A percentile compares a stretch with the other conserved stretches of the same genome.
Evolutionary conservation across 1,284 basidiomycete species (phyloP).

Genomic region (Schizopora paradoxa): DNA sequence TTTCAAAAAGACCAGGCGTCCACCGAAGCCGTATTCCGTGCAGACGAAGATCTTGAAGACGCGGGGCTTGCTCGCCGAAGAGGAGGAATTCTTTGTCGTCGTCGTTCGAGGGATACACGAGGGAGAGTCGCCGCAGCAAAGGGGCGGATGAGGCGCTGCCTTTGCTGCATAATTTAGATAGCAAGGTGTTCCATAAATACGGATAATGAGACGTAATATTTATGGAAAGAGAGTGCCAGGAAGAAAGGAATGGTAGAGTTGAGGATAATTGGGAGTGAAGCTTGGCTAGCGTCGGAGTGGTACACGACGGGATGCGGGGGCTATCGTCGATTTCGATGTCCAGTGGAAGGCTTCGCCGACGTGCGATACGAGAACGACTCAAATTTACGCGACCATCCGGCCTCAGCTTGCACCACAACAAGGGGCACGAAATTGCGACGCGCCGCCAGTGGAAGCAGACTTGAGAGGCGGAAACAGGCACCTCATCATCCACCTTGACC

Average conservation of each 20-base stretch:
- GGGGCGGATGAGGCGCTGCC: slow-evolving; percentile 31
- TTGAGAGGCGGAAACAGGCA: slow-evolving; percentile 56
- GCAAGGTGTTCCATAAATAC: slow-evolving; percentile 58
- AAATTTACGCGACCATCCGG: slow-evolving; percentile 44
- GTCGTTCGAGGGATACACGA: slow-evolving; percentile 59
- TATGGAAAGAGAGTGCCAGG: slow-evolving; percentile 57
- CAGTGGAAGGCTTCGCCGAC: slow-evolving; percentile 52
- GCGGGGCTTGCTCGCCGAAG: slow-evolving; percentile 58
- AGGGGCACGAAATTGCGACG: slow-evolving; percentile 49
- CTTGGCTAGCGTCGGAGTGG: slow-evolving; percentile 38
- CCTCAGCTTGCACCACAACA: slow-evolving; percentile 54
- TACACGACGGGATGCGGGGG: neutral
- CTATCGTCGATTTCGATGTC: slow-evolving; percentile 35
- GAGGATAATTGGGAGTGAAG: slow-evolving; percentile 58
- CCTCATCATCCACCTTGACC: slow-evolving; percentile 46
- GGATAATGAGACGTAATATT: slow-evolving; percentile 50
- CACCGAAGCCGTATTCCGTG: slow-evolving; percentile 59
- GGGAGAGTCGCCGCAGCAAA: slow-evolving; percentile 47
- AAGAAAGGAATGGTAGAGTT: slow-evolving; percentile 43
- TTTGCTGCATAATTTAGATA: slow-evolving; percentile 43
- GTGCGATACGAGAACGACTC: slow-evolving; percentile 54
- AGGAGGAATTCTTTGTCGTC: slow-evolving; percentile 59
- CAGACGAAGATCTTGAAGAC: slow-evolving; percentile 46
- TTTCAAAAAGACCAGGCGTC: slow-evolving; percentile 53
- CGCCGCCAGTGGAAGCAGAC: slow-evolving; percentile 58